Conservation (phyloP, 371 early-diverging fungal genomes). For the Apophysomyces sp. region DNA sequence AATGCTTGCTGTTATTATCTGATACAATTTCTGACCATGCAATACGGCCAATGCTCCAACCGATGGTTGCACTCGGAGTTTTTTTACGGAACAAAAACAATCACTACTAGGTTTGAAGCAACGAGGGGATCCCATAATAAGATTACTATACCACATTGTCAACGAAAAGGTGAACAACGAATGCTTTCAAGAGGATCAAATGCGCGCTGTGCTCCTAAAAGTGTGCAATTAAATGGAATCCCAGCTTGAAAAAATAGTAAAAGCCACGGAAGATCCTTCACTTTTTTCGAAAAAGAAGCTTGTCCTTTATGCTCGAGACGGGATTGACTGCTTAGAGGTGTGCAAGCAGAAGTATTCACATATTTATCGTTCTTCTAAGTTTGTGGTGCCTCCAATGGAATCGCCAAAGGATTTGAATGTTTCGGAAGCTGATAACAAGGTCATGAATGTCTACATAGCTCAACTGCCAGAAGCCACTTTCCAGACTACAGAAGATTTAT, state of each 20-base stretch:
- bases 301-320: neutral
- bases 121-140: neutral
- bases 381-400: neutral
- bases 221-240: neutral
- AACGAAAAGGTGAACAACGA: neutral
- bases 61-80: neutral
- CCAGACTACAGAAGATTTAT: neutral
- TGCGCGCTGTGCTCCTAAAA: neutral
- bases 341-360: neutral
- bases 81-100: too few relatives aligned
- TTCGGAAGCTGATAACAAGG: neutral
- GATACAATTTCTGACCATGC: neutral
- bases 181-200: neutral
- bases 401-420: neutral
- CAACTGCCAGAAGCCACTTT: neutral
- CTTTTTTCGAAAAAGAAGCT: neutral
- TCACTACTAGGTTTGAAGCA: neutral
- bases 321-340: neutral
- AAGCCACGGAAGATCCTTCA: neutral
- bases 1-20: neutral
- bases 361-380: neutral
- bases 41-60: neutral
- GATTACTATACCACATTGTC: neutral
- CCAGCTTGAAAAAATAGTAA: slow-evolving; percentile 4
- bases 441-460: neutral